A percentile compares a stretch with the other conserved stretches of the same genome.
Evolutionary conservation across 2,329 filamentous ascomycete genomes (phyloP).

Genomic region (Microdochium paspali): DNA sequence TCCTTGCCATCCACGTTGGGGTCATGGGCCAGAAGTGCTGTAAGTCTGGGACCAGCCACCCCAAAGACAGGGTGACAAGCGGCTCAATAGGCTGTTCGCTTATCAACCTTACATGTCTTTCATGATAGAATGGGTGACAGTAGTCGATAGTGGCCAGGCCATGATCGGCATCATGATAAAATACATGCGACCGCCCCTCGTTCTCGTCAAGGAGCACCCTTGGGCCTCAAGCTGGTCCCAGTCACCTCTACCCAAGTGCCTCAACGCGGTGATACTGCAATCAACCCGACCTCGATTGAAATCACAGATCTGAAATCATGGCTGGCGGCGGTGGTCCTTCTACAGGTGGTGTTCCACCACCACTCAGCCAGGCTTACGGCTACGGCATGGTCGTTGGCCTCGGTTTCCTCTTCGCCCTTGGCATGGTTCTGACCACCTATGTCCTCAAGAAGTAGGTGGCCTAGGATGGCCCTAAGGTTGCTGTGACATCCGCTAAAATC

Average conservation of each 20-base stretch:
- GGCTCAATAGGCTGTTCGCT: too few species aligned
- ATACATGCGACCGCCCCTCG: not conserved
- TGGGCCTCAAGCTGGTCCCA: too few species aligned
- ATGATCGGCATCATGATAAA: not conserved
- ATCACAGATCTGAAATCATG: not conserved
- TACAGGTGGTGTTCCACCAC: conserved; percentile 5
- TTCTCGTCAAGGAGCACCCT: too few species aligned
- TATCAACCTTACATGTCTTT: too few species aligned
- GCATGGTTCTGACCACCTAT: conserved; percentile 63
- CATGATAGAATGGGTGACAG: too few species aligned
- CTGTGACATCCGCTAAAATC: not conserved
- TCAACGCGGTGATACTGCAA: not conserved
- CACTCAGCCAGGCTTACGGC: conserved; percentile 51
- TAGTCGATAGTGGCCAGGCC: too few species aligned
- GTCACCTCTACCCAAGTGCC: not conserved
- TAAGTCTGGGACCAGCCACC: too few species aligned
- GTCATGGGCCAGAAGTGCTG: not conserved
- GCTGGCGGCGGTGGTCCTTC: conserved; percentile 4
- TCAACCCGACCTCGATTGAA: not conserved
- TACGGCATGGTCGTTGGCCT: conserved; percentile 70
- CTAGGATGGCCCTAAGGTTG: too few species aligned
- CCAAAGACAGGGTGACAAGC: too few species aligned
- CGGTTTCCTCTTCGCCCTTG: conserved; percentile 62
- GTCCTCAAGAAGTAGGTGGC: conserved; percentile 46
- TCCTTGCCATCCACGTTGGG: not conserved